Evolutionary conservation across 2,329 filamentous ascomycete species (phyloP).

Genomic region (Sarocladium kiliense): DNA sequence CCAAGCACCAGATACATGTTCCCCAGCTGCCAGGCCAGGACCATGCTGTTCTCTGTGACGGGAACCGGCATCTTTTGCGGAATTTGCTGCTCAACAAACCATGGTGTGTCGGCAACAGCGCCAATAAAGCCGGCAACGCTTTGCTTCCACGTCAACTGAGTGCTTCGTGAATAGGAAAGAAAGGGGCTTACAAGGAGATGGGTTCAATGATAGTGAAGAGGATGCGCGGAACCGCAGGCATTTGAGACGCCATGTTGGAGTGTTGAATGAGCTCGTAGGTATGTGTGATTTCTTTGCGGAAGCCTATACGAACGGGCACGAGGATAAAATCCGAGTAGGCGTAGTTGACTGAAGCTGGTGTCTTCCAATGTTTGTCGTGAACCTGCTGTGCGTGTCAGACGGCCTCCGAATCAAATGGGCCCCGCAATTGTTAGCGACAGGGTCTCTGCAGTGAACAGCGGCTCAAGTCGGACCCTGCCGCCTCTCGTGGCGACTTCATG

Average conservation of each 20-base stretch:
- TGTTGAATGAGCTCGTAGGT: neutral
- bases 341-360: too few species aligned
- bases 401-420: neutral
- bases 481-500: slow-evolving; percentile 23
- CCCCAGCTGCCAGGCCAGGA: slow-evolving; percentile 63
- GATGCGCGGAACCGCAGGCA: slow-evolving; percentile 59
- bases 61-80: slow-evolving; percentile 30
- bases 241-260: slow-evolving; percentile 50
- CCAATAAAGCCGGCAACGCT: slow-evolving; percentile 57
- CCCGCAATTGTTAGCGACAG: neutral
- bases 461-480: neutral
- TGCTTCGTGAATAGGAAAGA: neutral
- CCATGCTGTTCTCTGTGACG: slow-evolving; percentile 40
- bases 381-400: too few species aligned
- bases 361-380: too few species aligned
- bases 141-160: neutral
- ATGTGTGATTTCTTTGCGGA: too few species aligned
- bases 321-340: too few species aligned
- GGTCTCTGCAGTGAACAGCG: neutral
- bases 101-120: slow-evolving; percentile 50
- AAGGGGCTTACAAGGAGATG: slow-evolving; percentile 53
- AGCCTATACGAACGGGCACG: too few species aligned
- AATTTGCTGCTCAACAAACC: slow-evolving; percentile 61
- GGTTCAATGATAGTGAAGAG: slow-evolving; percentile 67
- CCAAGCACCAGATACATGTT: slow-evolving; percentile 65